These are phyloP conservation scores for Ophiostoma himal-ulmi DNA, from an alignment of 2,329 filamentous ascomycete genomes.

Conservation along the genomic window DNA sequence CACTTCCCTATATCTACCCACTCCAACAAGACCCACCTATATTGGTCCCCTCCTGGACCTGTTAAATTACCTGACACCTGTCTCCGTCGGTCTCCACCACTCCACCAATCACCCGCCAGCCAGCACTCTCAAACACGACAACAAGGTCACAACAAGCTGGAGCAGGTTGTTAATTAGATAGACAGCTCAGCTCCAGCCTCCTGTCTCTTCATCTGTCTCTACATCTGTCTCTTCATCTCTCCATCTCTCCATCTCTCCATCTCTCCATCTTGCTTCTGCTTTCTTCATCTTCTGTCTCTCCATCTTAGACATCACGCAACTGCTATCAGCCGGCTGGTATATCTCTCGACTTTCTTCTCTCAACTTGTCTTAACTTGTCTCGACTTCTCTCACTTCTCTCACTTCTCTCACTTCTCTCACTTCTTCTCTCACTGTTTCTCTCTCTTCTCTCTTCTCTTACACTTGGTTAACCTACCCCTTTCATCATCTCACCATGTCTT, in stretches of 20 bases:
- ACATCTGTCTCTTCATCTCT: not conserved
- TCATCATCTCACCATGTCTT: not conserved
- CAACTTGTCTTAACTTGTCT: not conserved
- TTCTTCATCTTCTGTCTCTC: not conserved
- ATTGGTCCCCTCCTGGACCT: conserved; percentile 2
- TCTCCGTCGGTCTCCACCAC: not conserved
- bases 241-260: not conserved
- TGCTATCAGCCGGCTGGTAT: conserved; percentile 5
- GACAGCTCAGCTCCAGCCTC: not conserved
- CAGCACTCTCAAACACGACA: conserved; percentile 1
- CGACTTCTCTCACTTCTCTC: not conserved
- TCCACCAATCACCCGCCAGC: conserved; percentile 3
- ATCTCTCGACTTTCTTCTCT: not conserved
- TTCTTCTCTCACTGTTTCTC: not conserved
- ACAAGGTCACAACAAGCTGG: conserved; percentile 1
- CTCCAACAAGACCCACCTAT: not conserved
- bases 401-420: not conserved
- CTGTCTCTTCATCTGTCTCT: not conserved
- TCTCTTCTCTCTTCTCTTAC: not conserved
- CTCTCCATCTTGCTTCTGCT: not conserved
- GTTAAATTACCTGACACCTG: not conserved
- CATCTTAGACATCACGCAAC: not conserved
- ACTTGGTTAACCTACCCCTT: not conserved
- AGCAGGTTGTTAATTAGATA: not conserved
- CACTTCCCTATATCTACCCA: not conserved